A percentile compares a stretch with the other conserved stretches of the same genome.
These are phyloP conservation scores for Xylariaceae sp. DNA, from an alignment of 2,329 filamentous ascomycete species.

Conservation along the genomic window DNA sequence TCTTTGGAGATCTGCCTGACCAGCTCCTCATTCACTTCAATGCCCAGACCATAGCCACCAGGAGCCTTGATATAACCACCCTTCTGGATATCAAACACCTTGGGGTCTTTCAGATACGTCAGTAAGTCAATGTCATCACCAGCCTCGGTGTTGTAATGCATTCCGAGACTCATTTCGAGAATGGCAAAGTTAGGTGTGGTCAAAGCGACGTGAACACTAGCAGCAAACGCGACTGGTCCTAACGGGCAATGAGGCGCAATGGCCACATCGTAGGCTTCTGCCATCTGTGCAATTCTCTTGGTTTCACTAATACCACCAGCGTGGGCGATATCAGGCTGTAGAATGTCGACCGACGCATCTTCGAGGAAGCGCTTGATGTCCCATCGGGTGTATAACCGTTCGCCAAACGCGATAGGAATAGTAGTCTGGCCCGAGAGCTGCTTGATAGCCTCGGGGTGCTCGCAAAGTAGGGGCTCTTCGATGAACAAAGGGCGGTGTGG, in stretches of 20 bases:
- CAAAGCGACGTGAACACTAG: conserved; percentile 65
- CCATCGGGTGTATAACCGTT: conserved; percentile 66
- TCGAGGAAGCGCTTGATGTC: conserved; percentile 72
- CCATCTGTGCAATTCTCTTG: conserved; percentile 66
- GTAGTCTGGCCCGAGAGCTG: conserved; percentile 53
- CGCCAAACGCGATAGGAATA: conserved; percentile 68
- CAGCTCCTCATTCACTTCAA: conserved; percentile 68
- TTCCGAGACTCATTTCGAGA: conserved; percentile 75
- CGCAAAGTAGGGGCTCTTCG: conserved; percentile 69
- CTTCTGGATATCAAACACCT: conserved; percentile 61
- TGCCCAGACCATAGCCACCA: conserved; percentile 62
- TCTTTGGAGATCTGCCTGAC: conserved; percentile 58
- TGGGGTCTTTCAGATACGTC: conserved; percentile 63
- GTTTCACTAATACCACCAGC: conserved; percentile 72
- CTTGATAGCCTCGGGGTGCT: conserved; percentile 65
- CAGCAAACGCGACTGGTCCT: conserved; percentile 70
- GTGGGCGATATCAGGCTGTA: conserved; percentile 72
- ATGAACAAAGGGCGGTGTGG: conserved; percentile 72
- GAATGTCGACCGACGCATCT: conserved; percentile 63
- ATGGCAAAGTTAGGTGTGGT: conserved; percentile 66
- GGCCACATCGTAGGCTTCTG: conserved; percentile 70
- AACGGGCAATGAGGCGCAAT: conserved; percentile 73
- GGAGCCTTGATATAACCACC: conserved; percentile 62
- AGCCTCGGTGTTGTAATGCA: conserved; percentile 70
- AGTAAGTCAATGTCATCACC: conserved; percentile 54